Percentiles rank a stretch among this genome's conserved stretches.
These are phyloP conservation scores for Talaromyces sp. DNA, from an alignment of 2,329 filamentous ascomycete species.

Conservation along the genomic window DNA sequence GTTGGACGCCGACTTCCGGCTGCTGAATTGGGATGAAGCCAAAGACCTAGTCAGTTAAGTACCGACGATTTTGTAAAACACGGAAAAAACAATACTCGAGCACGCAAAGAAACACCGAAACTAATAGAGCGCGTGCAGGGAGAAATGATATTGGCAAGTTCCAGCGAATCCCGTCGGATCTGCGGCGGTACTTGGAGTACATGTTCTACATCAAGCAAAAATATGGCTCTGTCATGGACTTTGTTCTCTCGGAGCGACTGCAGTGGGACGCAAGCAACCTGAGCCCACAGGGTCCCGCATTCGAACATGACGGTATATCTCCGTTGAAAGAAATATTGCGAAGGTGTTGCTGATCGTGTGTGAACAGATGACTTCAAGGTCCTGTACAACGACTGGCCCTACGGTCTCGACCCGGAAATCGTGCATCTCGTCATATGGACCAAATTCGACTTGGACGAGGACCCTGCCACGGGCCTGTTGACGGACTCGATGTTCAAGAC, in stretches of 20 bases:
- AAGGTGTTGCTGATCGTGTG: constrained; percentile 13
- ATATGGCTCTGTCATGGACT: constrained; percentile 73
- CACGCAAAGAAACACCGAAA: no score
- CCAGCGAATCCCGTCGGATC: constrained; percentile 68
- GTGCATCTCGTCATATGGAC: constrained; percentile 90
- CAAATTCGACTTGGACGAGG: constrained; percentile 74
- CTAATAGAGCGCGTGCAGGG: constrained; percentile 25
- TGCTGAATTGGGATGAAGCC: constrained; percentile 66
- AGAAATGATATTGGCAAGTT: constrained; percentile 71
- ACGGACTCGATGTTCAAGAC: constrained; percentile 57
- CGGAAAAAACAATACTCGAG: no score
- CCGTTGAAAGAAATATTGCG: not conserved
- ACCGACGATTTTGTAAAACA: not conserved
- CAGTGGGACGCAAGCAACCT: constrained; percentile 54
- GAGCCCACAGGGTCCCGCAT: constrained; percentile 24
- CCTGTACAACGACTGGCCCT: constrained; percentile 90
- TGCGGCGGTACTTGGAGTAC: constrained; percentile 73
- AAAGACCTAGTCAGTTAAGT: constrained; percentile 52
- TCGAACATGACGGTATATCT: constrained; percentile 30
- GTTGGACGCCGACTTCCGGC: constrained; percentile 60
- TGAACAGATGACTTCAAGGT: constrained; percentile 63
- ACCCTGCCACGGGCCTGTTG: constrained; percentile 61
- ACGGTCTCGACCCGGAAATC: constrained; percentile 72
- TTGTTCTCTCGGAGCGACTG: constrained; percentile 66
- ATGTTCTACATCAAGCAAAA: constrained; percentile 57